Conservation (phyloP, 441 rosid genomes). For the Erodium moschatum region DNA sequence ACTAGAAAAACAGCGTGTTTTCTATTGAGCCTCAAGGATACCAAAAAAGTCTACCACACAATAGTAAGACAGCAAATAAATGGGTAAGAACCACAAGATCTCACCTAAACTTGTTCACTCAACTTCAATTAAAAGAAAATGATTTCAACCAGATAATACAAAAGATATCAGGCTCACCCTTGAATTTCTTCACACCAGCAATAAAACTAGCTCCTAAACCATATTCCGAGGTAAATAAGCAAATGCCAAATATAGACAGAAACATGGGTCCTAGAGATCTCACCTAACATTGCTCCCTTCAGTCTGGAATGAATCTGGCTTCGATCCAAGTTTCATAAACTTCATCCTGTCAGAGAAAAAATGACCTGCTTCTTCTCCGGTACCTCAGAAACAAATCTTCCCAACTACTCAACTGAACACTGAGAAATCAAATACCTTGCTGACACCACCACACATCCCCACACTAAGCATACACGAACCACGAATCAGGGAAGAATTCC, state of each 20-base stretch:
- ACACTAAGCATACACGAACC: conserved; percentile 29
- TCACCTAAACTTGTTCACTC: not conserved
- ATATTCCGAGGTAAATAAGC: not conserved
- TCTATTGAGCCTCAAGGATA: not conserved
- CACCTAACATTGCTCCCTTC: conserved; percentile 58
- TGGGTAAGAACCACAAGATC: not conserved
- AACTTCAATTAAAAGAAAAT: not conserved
- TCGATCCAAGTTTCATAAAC: conserved; percentile 93
- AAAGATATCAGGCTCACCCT: not conserved
- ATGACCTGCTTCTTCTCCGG: conserved; percentile 18
- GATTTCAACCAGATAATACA: not conserved
- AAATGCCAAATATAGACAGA: not conserved
- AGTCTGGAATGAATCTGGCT: conserved; percentile 59
- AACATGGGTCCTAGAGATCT: conserved; percentile 21
- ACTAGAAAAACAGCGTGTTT: not conserved
- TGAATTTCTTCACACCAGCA: not conserved
- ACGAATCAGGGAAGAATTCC: conserved; percentile 26
- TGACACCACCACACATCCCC: conserved; percentile 27
- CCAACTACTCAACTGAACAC: conserved; percentile 19
- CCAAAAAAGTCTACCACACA: not conserved
- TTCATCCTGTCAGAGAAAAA: conserved; percentile 49
- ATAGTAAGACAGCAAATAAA: not conserved
- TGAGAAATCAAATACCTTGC: conserved; percentile 24
- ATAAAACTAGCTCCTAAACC: not conserved
- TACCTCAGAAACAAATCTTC: conserved; percentile 22